Percentiles rank a stretch among this genome's conserved stretches.
Conservation (phyloP, 2,329 filamentous ascomycete species). For the Podosphaera xanthii region DNA sequence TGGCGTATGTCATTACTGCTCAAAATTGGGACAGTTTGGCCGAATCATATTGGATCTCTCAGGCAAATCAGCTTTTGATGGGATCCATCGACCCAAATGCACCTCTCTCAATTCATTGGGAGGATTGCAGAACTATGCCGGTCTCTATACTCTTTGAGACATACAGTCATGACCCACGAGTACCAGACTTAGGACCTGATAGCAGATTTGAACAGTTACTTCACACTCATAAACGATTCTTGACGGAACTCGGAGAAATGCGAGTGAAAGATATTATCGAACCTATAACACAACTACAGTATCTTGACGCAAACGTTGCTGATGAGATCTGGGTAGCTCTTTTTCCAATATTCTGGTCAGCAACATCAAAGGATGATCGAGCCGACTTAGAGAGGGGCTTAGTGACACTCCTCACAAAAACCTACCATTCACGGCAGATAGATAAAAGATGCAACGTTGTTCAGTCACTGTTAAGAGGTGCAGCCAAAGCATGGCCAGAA, state of each 20-base stretch:
- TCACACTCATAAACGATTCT: constrained; percentile 58
- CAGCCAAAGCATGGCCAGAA: constrained; percentile 60
- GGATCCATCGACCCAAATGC: constrained; percentile 72
- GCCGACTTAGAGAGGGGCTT: constrained; percentile 77
- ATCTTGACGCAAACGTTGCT: constrained; percentile 59
- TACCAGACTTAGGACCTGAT: constrained; percentile 50
- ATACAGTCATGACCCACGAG: constrained; percentile 45
- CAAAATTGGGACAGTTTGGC: constrained; percentile 95
- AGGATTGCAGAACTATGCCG: constrained; percentile 64
- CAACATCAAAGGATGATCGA: constrained; percentile 67
- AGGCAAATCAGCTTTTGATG: constrained; percentile 80
- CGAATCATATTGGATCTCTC: constrained; percentile 91
- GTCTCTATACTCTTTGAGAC: constrained; percentile 50
- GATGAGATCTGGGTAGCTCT: constrained; percentile 78
- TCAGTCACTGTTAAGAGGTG: constrained; percentile 72
- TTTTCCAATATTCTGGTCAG: constrained; percentile 88
- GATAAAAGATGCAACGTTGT: constrained; percentile 92
- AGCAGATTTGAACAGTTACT: constrained; percentile 65
- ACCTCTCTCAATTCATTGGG: constrained; percentile 52
- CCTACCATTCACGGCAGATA: constrained; percentile 84
- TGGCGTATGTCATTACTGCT: constrained; percentile 70
- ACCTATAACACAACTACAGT: constrained; percentile 76
- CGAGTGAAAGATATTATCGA: constrained; percentile 76
- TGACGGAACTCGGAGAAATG: constrained; percentile 62
- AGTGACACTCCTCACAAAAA: constrained; percentile 76